Evolutionary conservation across 106 monocot species (phyloP), one percentile per base, ranked within the genome.

Genomic region (Dactylorhiza incarnata): DNA sequence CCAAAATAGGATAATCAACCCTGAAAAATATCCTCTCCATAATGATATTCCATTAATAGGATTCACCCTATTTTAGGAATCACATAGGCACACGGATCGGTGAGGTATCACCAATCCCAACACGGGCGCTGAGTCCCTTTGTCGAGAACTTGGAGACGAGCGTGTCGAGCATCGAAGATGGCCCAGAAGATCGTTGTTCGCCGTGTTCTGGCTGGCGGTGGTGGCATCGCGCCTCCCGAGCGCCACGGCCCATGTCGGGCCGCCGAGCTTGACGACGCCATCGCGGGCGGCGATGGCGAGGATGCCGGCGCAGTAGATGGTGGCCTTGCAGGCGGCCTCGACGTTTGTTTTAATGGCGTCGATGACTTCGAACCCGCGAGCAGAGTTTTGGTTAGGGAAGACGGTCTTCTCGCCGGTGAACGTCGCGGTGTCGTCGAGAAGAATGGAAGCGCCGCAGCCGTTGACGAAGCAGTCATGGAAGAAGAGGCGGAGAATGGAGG

Each of bases 401-500:
- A 25, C 65, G 29, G 24, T 65, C 65, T 65, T 65, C 19, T 65
- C 65, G 0, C 65, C 65, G 9, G 65, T 25, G 29, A 65, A 65
- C 11, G 65, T 65, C 19, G 65, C 0, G 11, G 65, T 65, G 29
- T 65, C 65, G 29, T 65, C 65, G 12, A 65, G 26, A 15, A 29
- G 54, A 37, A 54, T 25, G 5, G 53, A 14, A 0, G 13, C 23
- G 25, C 20, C 65, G 19, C 65, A 65, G 12, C 65, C 25, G 14
- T 74, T 78, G 12, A 83, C 83, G 15, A 83, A 83, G 69, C 83
- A 83, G 61, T 86, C 86, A 14, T 86, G 86, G 77, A 79, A 86
- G 76, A 83, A 83, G 49, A 86, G 80, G 5, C 86, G 79, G 61
- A 86, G 83, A 22, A 86, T 77, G 80, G 86, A 86, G 5, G 86